A percentile compares a stretch with the other conserved stretches of the same genome.
phyloP scores from a whole-genome alignment of 2,329 filamentous ascomycete species.

The Neopestalotiopsis rosae region DNA sequence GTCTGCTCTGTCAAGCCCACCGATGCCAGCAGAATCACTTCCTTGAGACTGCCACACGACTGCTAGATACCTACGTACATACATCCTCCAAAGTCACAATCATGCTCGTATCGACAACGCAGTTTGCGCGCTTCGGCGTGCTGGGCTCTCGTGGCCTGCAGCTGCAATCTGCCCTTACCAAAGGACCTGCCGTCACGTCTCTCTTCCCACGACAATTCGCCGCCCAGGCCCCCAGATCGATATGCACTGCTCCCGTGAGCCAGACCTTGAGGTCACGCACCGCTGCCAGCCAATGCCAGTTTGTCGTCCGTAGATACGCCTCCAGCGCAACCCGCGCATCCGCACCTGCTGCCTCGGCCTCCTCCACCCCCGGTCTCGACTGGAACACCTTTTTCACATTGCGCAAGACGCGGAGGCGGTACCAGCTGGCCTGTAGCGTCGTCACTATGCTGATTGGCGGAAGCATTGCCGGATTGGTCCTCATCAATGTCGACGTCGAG shows the following conservation, averaged over 20 bases:
- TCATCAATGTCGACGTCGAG: slow-evolving; percentile 77
- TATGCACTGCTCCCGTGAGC: slow-evolving; percentile 3
- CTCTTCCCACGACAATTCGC: slow-evolving; percentile 30
- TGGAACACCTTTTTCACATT: slow-evolving; percentile 96
- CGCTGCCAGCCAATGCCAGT: slow-evolving; percentile 28
- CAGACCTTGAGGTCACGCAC: slow-evolving; percentile 18
- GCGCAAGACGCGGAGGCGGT: slow-evolving; percentile 81
- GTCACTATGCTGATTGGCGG: slow-evolving; percentile 68
- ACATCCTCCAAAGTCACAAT: neutral
- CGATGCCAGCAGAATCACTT: neutral
- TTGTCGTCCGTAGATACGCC: slow-evolving; percentile 32
- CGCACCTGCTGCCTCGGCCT: slow-evolving; percentile 17
- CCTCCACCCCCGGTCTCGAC: slow-evolving; percentile 56
- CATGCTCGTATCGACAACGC: slow-evolving; percentile 23
- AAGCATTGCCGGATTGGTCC: slow-evolving; percentile 64
- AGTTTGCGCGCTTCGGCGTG: slow-evolving; percentile 32
- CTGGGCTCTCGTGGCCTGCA: slow-evolving; percentile 34
- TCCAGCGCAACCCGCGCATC: slow-evolving; percentile 33
- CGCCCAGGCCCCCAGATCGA: slow-evolving; percentile 19
- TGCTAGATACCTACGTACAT: neutral
- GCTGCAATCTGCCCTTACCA: slow-evolving; percentile 30
- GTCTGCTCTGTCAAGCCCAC: neutral
- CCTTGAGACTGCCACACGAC: neutral
- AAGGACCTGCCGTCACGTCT: slow-evolving; percentile 26
- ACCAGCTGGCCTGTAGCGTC: slow-evolving; percentile 81